Conservation (phyloP, 2,329 filamentous ascomycete species). For the Ceratocystis eucalypticola region DNA sequence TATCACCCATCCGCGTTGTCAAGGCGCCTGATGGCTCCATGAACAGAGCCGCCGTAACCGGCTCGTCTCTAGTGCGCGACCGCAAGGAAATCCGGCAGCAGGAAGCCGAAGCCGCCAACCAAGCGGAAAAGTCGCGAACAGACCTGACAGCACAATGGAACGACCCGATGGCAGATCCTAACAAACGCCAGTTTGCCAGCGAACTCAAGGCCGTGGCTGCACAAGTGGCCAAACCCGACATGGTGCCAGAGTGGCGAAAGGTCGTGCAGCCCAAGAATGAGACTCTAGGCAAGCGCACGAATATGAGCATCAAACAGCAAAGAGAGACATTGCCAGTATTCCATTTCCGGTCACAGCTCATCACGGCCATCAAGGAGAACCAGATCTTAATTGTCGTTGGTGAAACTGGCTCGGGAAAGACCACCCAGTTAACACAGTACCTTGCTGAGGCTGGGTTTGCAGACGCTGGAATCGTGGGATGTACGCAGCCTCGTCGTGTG, state of each 20-base stretch:
- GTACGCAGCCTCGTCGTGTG: conserved; percentile 91
- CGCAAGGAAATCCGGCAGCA: conserved; percentile 77
- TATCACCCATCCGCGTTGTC: conserved; percentile 90
- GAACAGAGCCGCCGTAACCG: conserved; percentile 90
- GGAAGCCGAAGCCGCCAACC: conserved; percentile 62
- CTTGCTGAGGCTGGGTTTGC: conserved; percentile 85
- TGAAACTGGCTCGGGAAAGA: conserved; percentile 95
- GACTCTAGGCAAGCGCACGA: conserved; percentile 72
- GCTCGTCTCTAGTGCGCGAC: conserved; percentile 77
- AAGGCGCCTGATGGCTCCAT: conserved; percentile 97
- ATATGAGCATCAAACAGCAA: conserved; percentile 89
- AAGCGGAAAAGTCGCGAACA: conserved; percentile 58
- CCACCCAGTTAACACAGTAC: conserved; percentile 90
- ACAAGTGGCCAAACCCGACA: conserved; percentile 46
- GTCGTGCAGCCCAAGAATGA: conserved; percentile 67
- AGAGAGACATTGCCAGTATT: conserved; percentile 79
- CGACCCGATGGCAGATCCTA: conserved; percentile 82
- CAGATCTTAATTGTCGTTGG: conserved; percentile 93
- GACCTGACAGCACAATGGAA: conserved; percentile 89
- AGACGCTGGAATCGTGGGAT: conserved; percentile 79
- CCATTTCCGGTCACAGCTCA: conserved; percentile 73
- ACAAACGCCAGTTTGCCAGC: conserved; percentile 76
- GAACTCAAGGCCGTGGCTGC: conserved; percentile 58
- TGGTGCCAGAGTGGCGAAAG: conserved; percentile 84
- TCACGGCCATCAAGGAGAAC: conserved; percentile 75